These are phyloP conservation scores for Breviolum minutum DNA, from an alignment of 73 alveolate genomes.

Conservation along the genomic window DNA sequence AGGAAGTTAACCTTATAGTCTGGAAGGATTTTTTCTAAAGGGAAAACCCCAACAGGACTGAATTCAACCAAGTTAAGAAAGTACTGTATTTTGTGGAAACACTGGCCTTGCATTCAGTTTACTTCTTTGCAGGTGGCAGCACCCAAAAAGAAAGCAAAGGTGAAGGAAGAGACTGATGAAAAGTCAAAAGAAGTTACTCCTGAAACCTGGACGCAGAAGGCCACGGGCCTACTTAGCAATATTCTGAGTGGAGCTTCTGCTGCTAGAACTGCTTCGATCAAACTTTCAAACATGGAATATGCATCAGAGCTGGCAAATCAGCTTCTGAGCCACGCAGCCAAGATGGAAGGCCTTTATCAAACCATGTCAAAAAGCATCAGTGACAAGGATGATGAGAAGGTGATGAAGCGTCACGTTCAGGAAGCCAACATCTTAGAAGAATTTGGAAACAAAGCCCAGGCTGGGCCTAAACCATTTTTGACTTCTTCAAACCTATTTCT, in stretches of 20 bases:
- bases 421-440: background rate
- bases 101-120: too few relatives aligned
- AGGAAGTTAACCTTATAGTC: too few relatives aligned
- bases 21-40: too few relatives aligned
- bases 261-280: background rate
- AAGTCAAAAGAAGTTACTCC: background rate
- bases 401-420: background rate
- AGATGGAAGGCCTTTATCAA: background rate
- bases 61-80: too few relatives aligned
- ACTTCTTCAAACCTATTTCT: background rate
- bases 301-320: background rate
- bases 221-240: background rate
- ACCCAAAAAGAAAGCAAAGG: background rate
- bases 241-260: background rate
- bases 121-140: background rate
- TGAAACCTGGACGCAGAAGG: background rate
- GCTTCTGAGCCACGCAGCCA: background rate
- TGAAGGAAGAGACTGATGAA: background rate
- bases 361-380: background rate
- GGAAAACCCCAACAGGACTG: too few relatives aligned
- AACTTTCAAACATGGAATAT: background rate
- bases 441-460: background rate
- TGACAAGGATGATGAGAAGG: background rate
- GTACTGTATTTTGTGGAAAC: too few relatives aligned
- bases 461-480: background rate